Percentiles rank a stretch among this genome's conserved stretches.
Conservation (phyloP, 2,329 filamentous ascomycete genomes). For the Aspergillus japonicus region DNA sequence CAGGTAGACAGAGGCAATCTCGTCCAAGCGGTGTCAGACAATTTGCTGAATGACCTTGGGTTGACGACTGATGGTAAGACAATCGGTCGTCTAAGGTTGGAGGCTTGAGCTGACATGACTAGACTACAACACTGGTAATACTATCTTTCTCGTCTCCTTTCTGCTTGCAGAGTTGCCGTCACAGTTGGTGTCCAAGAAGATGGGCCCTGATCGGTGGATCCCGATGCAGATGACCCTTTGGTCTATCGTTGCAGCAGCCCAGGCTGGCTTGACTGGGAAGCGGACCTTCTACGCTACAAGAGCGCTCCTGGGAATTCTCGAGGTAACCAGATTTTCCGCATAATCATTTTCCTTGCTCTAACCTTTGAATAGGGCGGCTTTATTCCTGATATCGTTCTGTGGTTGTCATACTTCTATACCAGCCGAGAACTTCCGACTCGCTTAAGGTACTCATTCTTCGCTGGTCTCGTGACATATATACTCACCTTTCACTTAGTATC, state of each 20-base stretch:
- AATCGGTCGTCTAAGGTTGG: conserved; percentile 44
- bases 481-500: conserved; percentile 39
- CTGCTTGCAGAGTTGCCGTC: conserved; percentile 57
- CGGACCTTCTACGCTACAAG: conserved; percentile 40
- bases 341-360: background rate
- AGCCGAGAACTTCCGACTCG: conserved; percentile 61
- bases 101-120: conserved; percentile 47
- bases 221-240: conserved; percentile 55
- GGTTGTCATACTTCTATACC: conserved; percentile 71
- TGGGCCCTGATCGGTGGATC: conserved; percentile 57
- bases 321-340: conserved; percentile 19
- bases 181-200: conserved; percentile 56
- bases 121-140: conserved; percentile 54
- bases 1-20: conserved; percentile 62
- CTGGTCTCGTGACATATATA: background rate
- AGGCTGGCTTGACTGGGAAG: conserved; percentile 47
- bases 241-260: conserved; percentile 49
- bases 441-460: conserved; percentile 39
- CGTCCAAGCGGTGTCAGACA: conserved; percentile 56
- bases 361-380: conserved; percentile 50
- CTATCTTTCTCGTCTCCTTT: conserved; percentile 57
- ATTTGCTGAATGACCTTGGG: conserved; percentile 49
- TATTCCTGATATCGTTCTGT: conserved; percentile 59
- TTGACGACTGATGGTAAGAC: conserved; percentile 30
- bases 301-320: conserved; percentile 43